Evolutionary conservation across 2,329 filamentous ascomycete species (phyloP).

Genomic region (Neophaeococcomyces aloes): DNA sequence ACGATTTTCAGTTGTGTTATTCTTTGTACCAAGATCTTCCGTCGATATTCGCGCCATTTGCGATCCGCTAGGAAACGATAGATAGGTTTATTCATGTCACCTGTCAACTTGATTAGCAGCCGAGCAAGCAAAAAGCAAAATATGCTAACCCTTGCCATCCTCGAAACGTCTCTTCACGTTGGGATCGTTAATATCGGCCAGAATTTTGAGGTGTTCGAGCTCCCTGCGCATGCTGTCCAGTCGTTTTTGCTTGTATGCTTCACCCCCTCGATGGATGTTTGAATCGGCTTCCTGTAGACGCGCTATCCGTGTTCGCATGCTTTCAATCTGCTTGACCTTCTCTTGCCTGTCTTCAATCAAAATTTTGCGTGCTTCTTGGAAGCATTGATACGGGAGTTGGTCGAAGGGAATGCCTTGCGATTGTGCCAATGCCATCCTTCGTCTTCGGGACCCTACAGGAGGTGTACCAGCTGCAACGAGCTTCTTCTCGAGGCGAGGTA

Average conservation of each 20-base stretch:
- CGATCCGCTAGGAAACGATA: conserved; percentile 80
- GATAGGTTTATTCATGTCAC: conserved; percentile 91
- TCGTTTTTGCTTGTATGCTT: conserved; percentile 53
- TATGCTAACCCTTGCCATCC: conserved; percentile 64
- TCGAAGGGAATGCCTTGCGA: conserved; percentile 69
- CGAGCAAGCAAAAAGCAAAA: not conserved
- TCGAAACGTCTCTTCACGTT: conserved; percentile 88
- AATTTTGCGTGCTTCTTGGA: conserved; percentile 86
- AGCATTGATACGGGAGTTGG: conserved; percentile 91
- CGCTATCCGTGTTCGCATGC: conserved; percentile 58
- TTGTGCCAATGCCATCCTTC: conserved; percentile 61
- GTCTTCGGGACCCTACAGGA: conserved; percentile 74
- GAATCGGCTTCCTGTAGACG: conserved; percentile 50
- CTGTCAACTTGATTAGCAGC: conserved; percentile 38
- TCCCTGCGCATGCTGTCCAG: conserved; percentile 60
- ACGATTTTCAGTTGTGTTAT: conserved; percentile 77
- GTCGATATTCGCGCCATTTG: conserved; percentile 79
- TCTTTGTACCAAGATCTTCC: conserved; percentile 70
- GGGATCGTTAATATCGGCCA: conserved; percentile 91
- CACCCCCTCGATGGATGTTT: conserved; percentile 48
- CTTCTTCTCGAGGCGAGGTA: conserved; percentile 52
- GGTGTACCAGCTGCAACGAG: conserved; percentile 58
- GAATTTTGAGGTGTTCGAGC: conserved; percentile 71
- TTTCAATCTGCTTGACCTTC: conserved; percentile 64
- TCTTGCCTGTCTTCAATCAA: conserved; percentile 67